Percentiles rank a stretch among this genome's conserved stretches.
Evolutionary conservation across 352 stramenopile species (phyloP).

Genomic region (Pythium sp.): DNA sequence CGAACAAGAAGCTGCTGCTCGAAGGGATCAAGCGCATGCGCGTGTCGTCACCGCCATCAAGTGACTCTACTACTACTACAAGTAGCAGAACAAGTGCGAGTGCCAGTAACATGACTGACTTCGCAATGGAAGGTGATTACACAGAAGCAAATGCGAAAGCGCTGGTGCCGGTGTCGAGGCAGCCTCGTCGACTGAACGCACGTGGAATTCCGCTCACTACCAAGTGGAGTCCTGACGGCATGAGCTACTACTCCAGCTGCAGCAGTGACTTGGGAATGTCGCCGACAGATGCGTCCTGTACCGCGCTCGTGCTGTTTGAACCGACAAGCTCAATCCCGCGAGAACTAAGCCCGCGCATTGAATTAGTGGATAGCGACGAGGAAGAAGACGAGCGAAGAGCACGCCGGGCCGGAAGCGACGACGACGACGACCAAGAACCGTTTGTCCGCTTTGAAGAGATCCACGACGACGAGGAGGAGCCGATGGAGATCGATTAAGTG

Average conservation of each 20-base stretch:
- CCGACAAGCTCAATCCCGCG: constrained; percentile 31
- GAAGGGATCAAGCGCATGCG: constrained; percentile 74
- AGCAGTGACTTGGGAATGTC: constrained; percentile 18
- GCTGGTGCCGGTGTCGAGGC: constrained; percentile 4
- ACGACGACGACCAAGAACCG: constrained; percentile 23
- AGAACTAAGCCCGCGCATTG: constrained; percentile 28
- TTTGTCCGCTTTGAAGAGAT: constrained; percentile 76
- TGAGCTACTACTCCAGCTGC: not conserved
- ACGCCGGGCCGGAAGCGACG: constrained; percentile 15
- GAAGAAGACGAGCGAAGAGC: constrained; percentile 20
- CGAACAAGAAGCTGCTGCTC: constrained; percentile 33
- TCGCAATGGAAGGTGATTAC: constrained; percentile 9
- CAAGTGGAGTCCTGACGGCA: constrained; percentile 5
- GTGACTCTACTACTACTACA: constrained; percentile 9
- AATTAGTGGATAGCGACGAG: constrained; percentile 55
- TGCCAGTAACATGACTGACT: constrained; percentile 32
- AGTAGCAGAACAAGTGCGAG: constrained; percentile 15
- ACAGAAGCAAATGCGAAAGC: not conserved
- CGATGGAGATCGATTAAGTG: constrained; percentile 72
- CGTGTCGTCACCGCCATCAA: constrained; percentile 41
- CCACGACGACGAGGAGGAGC: constrained; percentile 53
- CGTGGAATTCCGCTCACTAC: not conserved
- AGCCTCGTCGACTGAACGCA: not conserved
- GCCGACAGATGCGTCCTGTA: constrained; percentile 29
- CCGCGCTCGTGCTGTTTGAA: constrained; percentile 62